Evolutionary conservation across 345 rosid species (phyloP).

Genomic region (Lepidium sativum): DNA sequence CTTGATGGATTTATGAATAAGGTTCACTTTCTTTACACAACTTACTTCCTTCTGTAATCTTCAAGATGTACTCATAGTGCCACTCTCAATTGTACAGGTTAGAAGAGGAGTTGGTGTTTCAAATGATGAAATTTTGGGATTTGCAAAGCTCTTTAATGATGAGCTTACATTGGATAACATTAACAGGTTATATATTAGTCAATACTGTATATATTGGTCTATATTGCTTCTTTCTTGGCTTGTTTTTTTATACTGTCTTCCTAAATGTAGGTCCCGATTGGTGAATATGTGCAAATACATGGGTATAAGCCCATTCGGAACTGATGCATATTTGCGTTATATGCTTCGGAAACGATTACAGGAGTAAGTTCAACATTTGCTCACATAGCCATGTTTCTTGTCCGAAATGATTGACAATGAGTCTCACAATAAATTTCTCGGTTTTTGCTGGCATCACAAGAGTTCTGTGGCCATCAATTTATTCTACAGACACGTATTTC

Average conservation of each 20-base stretch:
- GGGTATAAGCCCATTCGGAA: constrained; percentile 94
- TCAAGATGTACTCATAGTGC: constrained; percentile 3
- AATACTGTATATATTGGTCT: neutral
- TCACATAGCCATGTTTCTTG: neutral
- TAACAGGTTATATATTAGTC: constrained; percentile 55
- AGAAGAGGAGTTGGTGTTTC: constrained; percentile 85
- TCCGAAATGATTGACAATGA: neutral
- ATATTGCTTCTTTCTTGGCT: neutral
- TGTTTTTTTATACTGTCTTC: constrained; percentile 18
- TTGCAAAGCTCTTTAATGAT: constrained; percentile 90
- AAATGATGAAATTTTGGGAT: constrained; percentile 94
- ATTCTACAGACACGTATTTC: neutral
- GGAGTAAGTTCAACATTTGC: constrained; percentile 46
- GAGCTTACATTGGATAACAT: constrained; percentile 94
- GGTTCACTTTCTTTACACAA: constrained; percentile 23
- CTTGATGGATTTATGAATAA: constrained; percentile 87
- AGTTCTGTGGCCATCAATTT: neutral
- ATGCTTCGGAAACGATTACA: constrained; percentile 89
- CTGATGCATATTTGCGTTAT: constrained; percentile 87
- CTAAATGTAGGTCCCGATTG: constrained; percentile 64
- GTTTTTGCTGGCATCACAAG: neutral
- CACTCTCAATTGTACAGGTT: constrained; percentile 45
- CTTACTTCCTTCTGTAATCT: neutral
- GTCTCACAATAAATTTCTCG: neutral
- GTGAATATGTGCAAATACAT: constrained; percentile 98